Base-by-base conservation (phyloP, 495 filamentous ascomycete species). In the Penicillium silybi region DNA sequence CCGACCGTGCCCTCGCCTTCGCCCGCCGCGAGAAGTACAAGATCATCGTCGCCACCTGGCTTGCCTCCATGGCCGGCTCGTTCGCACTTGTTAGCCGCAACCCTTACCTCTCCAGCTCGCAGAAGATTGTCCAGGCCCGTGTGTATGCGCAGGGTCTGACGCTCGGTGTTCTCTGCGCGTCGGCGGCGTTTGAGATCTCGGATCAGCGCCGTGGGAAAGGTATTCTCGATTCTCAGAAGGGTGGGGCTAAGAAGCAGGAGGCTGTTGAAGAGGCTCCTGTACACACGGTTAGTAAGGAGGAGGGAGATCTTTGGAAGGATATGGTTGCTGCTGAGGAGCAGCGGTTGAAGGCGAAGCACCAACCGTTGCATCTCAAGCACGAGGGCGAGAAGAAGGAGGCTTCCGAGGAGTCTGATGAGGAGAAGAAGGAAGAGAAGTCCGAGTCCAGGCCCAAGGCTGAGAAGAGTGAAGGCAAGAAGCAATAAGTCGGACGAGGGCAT, bases 121-220 rank as follows among this genome's bases (percentile, higher is more conserved):
- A 98, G 81, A 98, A 98, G 78, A 75, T 98, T 22, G 93, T 98
- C 17, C 93, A 98, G 78, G 95, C 95, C 9, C 84, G 93, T 78
- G 86, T 98, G 53, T 97, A 97, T 73, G 93, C 93, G n/a, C 93
- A 98, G 75, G 91, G 90, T 15, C 72, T 96, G 61, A 97, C 93
- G 43, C 72, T 98, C 16, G 88, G 87, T 63, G 89, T 97, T 46
- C 72, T 98, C 52, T 75, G 96, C 60, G 90, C 89, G 26, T 88
- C 83, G 50, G 92, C 95, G 35, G 90, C 83, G 16, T 87, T 97
- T 63, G 93, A 98, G 84, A 85, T 91, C 25, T 80, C 80, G 6
- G 93, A 98, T 68, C 85, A 87, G 49, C 80, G 78, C 54, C 80
- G 78, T 57, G 89, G 87, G 16, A 81, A 81, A 63, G 91, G 92